A percentile compares a stretch with the other conserved stretches of the same genome.
Conservation (phyloP, 306 rosid genomes). For the Cucurbita ficifolia region DNA sequence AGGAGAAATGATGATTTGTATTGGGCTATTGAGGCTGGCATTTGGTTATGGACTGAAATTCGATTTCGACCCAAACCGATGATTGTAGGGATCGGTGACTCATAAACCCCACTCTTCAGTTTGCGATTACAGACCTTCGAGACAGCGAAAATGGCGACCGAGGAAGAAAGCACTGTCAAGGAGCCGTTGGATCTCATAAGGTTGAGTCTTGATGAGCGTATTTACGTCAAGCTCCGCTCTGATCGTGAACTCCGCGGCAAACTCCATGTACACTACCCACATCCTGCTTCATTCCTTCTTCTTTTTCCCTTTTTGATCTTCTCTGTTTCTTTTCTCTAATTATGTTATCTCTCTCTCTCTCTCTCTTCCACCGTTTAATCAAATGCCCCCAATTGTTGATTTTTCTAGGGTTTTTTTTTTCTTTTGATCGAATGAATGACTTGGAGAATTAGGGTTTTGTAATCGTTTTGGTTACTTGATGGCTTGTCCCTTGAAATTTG, state of each 20-base stretch:
- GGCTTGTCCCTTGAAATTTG: background rate
- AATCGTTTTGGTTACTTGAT: background rate
- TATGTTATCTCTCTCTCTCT: background rate
- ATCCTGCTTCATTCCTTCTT: background rate
- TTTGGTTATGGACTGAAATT: background rate
- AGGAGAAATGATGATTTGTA: background rate
- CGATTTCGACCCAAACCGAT: too few species aligned
- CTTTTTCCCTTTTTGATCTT: background rate
- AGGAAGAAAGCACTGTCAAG: slow-evolving; percentile 96
- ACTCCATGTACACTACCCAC: slow-evolving; percentile 44
- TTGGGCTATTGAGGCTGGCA: background rate
- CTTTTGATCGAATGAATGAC: background rate
- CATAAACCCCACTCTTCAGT: background rate
- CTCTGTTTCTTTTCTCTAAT: background rate
- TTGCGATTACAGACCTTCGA: background rate
- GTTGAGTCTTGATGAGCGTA: slow-evolving; percentile 96
- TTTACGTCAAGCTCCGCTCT: slow-evolving; percentile 94
- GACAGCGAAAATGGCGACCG: slow-evolving; percentile 41
- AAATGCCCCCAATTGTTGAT: background rate
- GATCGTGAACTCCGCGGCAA: slow-evolving; percentile 97
- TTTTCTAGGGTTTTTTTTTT: background rate
- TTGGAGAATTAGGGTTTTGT: background rate
- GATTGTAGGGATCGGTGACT: background rate
- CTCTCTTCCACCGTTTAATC: background rate
- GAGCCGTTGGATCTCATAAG: slow-evolving; percentile 98